Evolutionary conservation across 2,329 filamentous ascomycete genomes (phyloP).

Genomic region (Epichloe brachyelytri): DNA sequence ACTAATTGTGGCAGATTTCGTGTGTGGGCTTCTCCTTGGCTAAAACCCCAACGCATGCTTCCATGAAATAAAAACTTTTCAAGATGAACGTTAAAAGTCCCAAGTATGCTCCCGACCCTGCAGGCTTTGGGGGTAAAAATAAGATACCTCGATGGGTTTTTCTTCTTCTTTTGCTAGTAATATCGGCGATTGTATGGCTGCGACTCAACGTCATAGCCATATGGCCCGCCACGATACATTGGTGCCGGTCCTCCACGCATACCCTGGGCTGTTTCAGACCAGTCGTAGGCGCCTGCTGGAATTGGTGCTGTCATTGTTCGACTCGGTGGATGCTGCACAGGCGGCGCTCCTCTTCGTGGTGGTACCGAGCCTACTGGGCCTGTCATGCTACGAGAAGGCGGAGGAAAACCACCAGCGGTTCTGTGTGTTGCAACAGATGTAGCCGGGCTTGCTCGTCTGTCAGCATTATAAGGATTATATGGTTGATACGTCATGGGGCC

Average conservation of each 20-base stretch:
- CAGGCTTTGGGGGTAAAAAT: neutral
- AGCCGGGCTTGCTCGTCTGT: constrained; percentile 19
- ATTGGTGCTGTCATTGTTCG: constrained; percentile 34
- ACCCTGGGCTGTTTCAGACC: constrained; percentile 15
- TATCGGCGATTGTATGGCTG: constrained; percentile 13
- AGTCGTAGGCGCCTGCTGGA: neutral
- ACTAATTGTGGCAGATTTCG: neutral
- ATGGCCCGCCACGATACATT: constrained; percentile 15
- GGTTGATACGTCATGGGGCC: constrained; percentile 5
- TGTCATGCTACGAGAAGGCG: constrained; percentile 24
- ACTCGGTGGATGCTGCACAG: constrained; percentile 22
- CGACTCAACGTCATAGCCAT: constrained; percentile 24
- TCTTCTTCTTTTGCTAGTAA: neutral
- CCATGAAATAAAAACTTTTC: neutral
- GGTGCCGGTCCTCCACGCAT: constrained; percentile 7
- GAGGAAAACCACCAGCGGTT: constrained; percentile 9
- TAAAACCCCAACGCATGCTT: neutral
- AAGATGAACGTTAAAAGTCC: neutral
- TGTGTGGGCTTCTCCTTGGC: neutral
- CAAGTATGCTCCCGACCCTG: neutral
- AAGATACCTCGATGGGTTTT: neutral
- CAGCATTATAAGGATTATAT: constrained; percentile 15
- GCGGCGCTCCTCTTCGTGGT: constrained; percentile 19
- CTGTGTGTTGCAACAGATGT: constrained; percentile 17
- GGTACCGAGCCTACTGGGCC: constrained; percentile 13